Conservation (phyloP, 495 filamentous ascomycete species). For the Achaetomiella virescens region DNA sequence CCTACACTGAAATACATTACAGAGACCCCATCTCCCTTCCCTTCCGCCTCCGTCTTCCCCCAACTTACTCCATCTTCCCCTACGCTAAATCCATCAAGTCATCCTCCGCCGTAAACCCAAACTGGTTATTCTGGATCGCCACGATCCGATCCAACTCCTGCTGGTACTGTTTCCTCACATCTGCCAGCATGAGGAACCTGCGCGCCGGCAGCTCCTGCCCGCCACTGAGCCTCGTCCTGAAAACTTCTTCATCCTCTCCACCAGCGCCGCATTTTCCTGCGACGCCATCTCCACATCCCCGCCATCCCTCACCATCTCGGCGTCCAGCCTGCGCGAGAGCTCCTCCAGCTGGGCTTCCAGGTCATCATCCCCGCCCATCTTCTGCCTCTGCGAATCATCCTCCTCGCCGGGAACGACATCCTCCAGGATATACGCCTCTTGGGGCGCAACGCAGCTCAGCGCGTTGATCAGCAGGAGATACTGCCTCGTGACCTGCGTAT, state of each 20-base stretch:
- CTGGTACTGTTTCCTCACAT: constrained; percentile 80
- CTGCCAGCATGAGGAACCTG: constrained; percentile 71
- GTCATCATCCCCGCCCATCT: constrained; percentile 19
- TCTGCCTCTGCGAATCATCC: constrained; percentile 38
- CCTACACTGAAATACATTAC: background rate
- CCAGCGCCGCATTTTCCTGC: constrained; percentile 27
- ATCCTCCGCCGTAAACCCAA: constrained; percentile 46
- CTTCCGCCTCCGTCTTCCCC: background rate
- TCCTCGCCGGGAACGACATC: constrained; percentile 30
- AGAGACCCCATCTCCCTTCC: background rate
- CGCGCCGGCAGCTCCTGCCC: constrained; percentile 32
- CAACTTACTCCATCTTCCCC: background rate
- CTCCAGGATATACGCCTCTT: constrained; percentile 65
- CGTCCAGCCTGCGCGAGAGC: constrained; percentile 18
- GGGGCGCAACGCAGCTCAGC: constrained; percentile 70
- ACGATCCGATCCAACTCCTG: constrained; percentile 73
- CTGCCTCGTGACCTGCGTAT: constrained; percentile 55
- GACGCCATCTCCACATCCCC: background rate
- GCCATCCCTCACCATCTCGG: background rate
- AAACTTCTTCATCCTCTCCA: constrained; percentile 20
- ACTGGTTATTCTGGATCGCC: constrained; percentile 53
- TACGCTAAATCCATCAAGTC: constrained; percentile 42
- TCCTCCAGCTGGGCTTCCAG: constrained; percentile 24
- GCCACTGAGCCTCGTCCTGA: background rate
- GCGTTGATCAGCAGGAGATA: constrained; percentile 86